phyloP scores from a whole-genome alignment of 345 rosid species.

The Eucalyptus curtisii region DNA sequence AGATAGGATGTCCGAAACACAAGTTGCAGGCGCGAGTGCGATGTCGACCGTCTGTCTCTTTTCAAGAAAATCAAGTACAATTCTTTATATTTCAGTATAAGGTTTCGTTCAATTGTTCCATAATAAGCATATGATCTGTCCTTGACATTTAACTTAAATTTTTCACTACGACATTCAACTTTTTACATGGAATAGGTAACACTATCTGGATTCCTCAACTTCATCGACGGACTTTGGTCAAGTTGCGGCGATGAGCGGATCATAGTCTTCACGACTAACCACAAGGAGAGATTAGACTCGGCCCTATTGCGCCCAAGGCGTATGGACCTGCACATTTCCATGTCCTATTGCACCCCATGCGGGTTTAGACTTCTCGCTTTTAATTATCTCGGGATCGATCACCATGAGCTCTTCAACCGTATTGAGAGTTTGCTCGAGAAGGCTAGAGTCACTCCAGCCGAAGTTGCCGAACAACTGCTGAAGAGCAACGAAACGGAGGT shows the following conservation, averaged over 20 bases:
- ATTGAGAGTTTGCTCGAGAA: slow-evolving; percentile 13
- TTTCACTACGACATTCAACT: not conserved
- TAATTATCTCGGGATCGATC: slow-evolving; percentile 17
- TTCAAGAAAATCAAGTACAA: no score
- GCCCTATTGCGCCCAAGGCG: not conserved
- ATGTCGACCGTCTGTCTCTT: not conserved
- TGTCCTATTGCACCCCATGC: slow-evolving; percentile 46
- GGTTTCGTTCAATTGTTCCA: no score
- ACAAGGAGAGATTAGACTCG: no score
- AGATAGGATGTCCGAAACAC: not conserved
- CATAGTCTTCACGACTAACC: not conserved
- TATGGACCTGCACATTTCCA: slow-evolving; percentile 76
- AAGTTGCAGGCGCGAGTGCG: not conserved
- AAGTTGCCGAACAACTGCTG: slow-evolving; percentile 32
- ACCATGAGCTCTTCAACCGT: slow-evolving; percentile 2
- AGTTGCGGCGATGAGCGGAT: not conserved
- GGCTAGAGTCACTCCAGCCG: slow-evolving; percentile 29
- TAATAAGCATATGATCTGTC: not conserved
- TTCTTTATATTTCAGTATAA: no score
- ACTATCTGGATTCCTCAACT: not conserved
- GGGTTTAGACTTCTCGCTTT: slow-evolving; percentile 44
- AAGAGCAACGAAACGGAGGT: slow-evolving; percentile 18
- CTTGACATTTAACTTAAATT: not conserved
- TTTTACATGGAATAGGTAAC: not conserved
- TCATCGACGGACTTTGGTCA: not conserved